A percentile compares a stretch with the other conserved stretches of the same genome.
Conservation (phyloP, 1,284 basidiomycete genomes). For the Xerocomus nothofagi region DNA sequence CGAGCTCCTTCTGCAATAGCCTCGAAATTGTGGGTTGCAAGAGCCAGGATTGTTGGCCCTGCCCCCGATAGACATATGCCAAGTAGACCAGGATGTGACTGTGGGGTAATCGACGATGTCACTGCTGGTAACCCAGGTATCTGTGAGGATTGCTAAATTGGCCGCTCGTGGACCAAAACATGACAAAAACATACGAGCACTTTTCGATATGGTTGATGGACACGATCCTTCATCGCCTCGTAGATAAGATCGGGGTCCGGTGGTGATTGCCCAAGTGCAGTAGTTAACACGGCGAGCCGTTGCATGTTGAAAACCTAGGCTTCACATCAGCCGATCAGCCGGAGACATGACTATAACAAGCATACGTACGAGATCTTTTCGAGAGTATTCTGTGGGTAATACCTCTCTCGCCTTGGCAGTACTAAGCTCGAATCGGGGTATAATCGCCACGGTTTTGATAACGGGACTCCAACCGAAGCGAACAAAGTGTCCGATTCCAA, state of each 20-base stretch:
- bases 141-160: constrained; percentile 41
- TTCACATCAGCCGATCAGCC: constrained; percentile 3
- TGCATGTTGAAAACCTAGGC: constrained; percentile 97
- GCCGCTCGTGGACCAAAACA: background rate
- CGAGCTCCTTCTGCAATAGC: constrained; percentile 81
- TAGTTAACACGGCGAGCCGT: constrained; percentile 95
- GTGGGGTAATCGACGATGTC: constrained; percentile 84
- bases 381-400: constrained; percentile 80
- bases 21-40: constrained; percentile 87
- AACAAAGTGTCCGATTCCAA: constrained; percentile 93
- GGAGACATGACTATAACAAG: background rate
- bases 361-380: constrained; percentile 84
- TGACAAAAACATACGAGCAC: constrained; percentile 58
- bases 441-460: constrained; percentile 94
- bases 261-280: constrained; percentile 86
- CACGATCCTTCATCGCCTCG: constrained; percentile 98
- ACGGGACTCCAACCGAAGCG: constrained; percentile 85
- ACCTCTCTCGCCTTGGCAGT: constrained; percentile 94
- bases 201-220: constrained; percentile 97
- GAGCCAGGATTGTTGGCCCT: constrained; percentile 95
- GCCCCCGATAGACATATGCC: constrained; percentile 98
- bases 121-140: constrained; percentile 95
- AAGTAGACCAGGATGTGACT: constrained; percentile 88
- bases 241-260: constrained; percentile 95
- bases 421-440: constrained; percentile 94